Evolutionary conservation across 164 flowering plant genomes (phyloP).

Genomic region (Cinnamomum chago): DNA sequence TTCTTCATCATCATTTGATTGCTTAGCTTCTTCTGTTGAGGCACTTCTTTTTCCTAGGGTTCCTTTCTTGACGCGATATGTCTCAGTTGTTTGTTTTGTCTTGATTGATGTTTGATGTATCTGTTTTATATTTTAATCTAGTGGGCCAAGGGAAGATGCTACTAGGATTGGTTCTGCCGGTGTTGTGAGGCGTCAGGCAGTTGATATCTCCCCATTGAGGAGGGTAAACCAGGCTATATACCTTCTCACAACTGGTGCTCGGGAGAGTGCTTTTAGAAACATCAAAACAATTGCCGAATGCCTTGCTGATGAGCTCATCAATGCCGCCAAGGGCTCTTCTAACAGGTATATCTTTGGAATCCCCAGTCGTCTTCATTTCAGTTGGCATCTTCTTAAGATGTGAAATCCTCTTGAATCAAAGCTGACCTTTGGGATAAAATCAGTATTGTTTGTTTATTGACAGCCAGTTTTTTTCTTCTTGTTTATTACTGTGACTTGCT

Average conservation of each 20-base stretch:
- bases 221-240: slow-evolving; percentile 32
- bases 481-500: neutral
- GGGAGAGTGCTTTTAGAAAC: slow-evolving; percentile 33
- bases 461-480: neutral
- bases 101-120: neutral
- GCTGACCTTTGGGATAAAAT: neutral
- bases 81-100: neutral
- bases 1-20: too few species aligned
- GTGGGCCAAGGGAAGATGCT: slow-evolving; percentile 37
- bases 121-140: neutral
- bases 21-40: too few species aligned
- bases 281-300: slow-evolving; percentile 32
- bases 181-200: slow-evolving; percentile 35
- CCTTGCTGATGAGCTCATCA: slow-evolving; percentile 32
- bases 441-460: neutral
- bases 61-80: too few species aligned
- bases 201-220: slow-evolving; percentile 33
- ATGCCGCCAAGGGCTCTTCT: slow-evolving; percentile 32
- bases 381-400: neutral
- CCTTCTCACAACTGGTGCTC: slow-evolving; percentile 29
- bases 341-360: slow-evolving; percentile 13
- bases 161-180: slow-evolving; percentile 33
- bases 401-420: neutral
- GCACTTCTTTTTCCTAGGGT: too few species aligned
- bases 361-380: neutral